Base-by-base conservation (phyloP, 306 rosid species). In the Betula pendula region DNA sequence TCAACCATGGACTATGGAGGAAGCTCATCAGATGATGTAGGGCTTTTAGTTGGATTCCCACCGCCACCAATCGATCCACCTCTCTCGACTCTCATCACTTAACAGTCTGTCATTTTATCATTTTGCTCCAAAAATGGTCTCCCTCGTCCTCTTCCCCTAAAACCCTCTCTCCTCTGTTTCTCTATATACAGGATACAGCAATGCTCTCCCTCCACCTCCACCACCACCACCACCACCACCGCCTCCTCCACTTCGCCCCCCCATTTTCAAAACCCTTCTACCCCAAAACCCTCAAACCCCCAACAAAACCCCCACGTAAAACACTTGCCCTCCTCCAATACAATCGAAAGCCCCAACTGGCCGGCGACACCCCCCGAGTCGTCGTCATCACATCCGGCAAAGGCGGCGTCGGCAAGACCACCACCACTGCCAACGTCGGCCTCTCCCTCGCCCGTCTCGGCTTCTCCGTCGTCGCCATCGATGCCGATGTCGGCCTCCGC, bases 381-480 rank as follows among this genome's bases (percentile, higher is more conserved):
- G 87, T 81, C n/a, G 99, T 96, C 68, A 89, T 96, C 53, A 95
- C 97, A 69, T 95, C 99, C 49, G 97, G 97, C 0, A 92, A 95
- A 60, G 99, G 97, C 19, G 97, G 99, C 69, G 99, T 95, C 0
- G 97, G 97, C 3, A 95, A 95, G 68, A 92, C 99, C 60, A 95
- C 97, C 44, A 92, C 99, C 73, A 89, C 97, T 11, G 98, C 99
- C 59, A 96, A 96, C 70, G 87, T 92, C 35, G 99, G 97, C 60
- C 96, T 96, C 78, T 96, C 99, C 24, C 89, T 96, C 9, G 98
- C 99, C 50, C 97, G 98, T 3, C 82, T 92, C 7, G 99, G 92
- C 74, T 96, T 96, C 79, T 92, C 99, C 4, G 99, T 96, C 1
- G 99, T 96, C 44, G 98, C 99, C 75, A 89, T 96, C 35, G 99